Evolutionary conservation across 768 basidiomycete species (phyloP).

Genomic region (Amanita brunnescens): DNA sequence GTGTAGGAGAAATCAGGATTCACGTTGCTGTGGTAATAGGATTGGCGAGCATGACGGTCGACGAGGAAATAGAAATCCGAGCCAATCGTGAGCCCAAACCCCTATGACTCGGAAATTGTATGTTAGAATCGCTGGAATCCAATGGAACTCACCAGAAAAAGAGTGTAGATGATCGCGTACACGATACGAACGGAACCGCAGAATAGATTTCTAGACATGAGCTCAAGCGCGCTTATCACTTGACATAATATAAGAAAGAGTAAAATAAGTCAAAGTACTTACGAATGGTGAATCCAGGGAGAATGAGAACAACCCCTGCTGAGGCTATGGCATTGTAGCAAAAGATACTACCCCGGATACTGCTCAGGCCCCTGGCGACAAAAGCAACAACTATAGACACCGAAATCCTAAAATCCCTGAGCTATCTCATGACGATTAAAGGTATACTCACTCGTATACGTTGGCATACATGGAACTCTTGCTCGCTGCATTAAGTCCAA

Average conservation of each 20-base stretch:
- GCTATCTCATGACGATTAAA: background rate
- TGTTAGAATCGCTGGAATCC: background rate
- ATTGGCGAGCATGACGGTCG: slow-evolving; percentile 44
- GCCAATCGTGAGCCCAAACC: slow-evolving; percentile 78
- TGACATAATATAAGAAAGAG: background rate
- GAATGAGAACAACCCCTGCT: slow-evolving; percentile 82
- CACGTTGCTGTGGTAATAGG: slow-evolving; percentile 40
- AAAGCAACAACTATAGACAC: slow-evolving; percentile 81
- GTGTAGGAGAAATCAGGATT: slow-evolving; percentile 32
- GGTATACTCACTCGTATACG: slow-evolving; percentile 75
- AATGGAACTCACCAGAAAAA: slow-evolving; percentile 58
- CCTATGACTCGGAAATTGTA: slow-evolving; percentile 29
- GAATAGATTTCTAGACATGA: slow-evolving; percentile 74
- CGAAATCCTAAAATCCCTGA: slow-evolving; percentile 49
- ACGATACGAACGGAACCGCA: slow-evolving; percentile 79
- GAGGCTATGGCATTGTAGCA: slow-evolving; percentile 90
- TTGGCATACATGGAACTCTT: slow-evolving; percentile 91
- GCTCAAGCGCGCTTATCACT: slow-evolving; percentile 75
- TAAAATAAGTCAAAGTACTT: slow-evolving; percentile 21
- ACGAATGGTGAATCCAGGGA: slow-evolving; percentile 83
- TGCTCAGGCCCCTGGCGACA: slow-evolving; percentile 68
- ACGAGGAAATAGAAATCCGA: slow-evolving; percentile 74
- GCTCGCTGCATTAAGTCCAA: slow-evolving; percentile 74
- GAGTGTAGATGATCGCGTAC: slow-evolving; percentile 79
- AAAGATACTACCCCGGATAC: slow-evolving; percentile 64